Percentiles rank a stretch among this genome's conserved stretches.
Evolutionary conservation across 305 asterid genomes (phyloP).

Genomic region (Solanum aculeatissimum): DNA sequence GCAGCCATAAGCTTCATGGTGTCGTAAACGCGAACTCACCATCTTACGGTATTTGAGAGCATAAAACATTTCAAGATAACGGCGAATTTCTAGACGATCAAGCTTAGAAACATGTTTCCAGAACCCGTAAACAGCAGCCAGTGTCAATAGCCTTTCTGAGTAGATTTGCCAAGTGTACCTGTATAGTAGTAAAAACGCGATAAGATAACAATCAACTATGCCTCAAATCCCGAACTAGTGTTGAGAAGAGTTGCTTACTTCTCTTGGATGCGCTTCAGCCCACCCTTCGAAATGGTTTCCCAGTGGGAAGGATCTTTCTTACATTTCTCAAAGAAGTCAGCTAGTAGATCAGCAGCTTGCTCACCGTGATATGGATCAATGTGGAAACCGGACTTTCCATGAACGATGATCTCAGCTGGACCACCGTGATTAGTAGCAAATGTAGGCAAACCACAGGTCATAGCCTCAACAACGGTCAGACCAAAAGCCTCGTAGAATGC

Average conservation of each 20-base stretch:
- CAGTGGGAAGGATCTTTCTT: slow-evolving; percentile 27
- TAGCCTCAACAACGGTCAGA: slow-evolving; percentile 39
- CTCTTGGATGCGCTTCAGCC: slow-evolving; percentile 35
- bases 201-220: neutral
- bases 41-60: slow-evolving; percentile 21
- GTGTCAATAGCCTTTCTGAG: slow-evolving; percentile 10
- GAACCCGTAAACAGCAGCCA: slow-evolving; percentile 25
- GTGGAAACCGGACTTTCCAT: slow-evolving; percentile 36
- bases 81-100: slow-evolving; percentile 22
- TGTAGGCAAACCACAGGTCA: slow-evolving; percentile 40
- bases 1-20: too few relatives aligned
- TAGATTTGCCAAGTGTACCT: slow-evolving; percentile 22
- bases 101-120: slow-evolving; percentile 25
- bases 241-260: slow-evolving; percentile 12
- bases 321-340: slow-evolving; percentile 23
- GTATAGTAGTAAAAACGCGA: neutral
- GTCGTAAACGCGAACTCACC: slow-evolving; percentile 2
- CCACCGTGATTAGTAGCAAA: slow-evolving; percentile 34
- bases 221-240: neutral
- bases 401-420: slow-evolving; percentile 33
- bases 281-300: slow-evolving; percentile 27
- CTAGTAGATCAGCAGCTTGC: slow-evolving; percentile 21
- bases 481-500: slow-evolving; percentile 40
- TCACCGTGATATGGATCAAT: slow-evolving; percentile 36
- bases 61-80: slow-evolving; percentile 23